Conservation (phyloP, 805 yeast genomes). For the Saccharomyces cerevisiae region DNA sequence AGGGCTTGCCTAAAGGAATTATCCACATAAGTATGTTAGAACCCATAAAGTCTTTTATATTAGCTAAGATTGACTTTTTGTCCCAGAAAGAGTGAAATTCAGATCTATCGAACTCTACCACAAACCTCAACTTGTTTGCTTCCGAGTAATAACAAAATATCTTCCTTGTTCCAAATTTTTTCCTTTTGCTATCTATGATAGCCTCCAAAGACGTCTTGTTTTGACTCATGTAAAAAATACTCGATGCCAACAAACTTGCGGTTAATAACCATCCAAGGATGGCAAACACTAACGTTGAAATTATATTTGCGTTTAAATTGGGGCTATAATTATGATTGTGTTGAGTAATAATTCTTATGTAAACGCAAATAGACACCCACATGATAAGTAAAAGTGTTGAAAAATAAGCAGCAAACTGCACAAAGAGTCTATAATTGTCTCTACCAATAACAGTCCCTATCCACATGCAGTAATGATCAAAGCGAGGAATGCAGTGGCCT, state of each 20-base stretch:
- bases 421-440: constrained; percentile 51
- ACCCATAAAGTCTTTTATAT: constrained; percentile 28
- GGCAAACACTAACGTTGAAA: constrained; percentile 39
- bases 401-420: constrained; percentile 41
- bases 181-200: constrained; percentile 30
- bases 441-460: constrained; percentile 67
- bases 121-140: constrained; percentile 34
- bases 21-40: constrained; percentile 24
- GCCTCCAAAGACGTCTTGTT: constrained; percentile 59
- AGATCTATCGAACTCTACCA: constrained; percentile 32
- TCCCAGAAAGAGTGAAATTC: constrained; percentile 20
- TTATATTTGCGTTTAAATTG: constrained; percentile 39
- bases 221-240: constrained; percentile 36
- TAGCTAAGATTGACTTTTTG: constrained; percentile 15
- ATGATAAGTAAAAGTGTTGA: constrained; percentile 33
- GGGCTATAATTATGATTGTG: constrained; percentile 14
- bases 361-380: constrained; percentile 34
- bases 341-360: constrained; percentile 21
- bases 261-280: constrained; percentile 42
- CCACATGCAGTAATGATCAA: constrained; percentile 83
- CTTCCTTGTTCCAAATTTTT: constrained; percentile 6
- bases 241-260: constrained; percentile 35
- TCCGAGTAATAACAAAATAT: constrained; percentile 21
- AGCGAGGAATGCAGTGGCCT: constrained; percentile 54
- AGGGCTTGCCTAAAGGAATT: constrained; percentile 19